These are phyloP conservation scores for Rhipidocladum racemiflorum DNA, from an alignment of 176 grass and related monocot genomes.

Conservation along the genomic window DNA sequence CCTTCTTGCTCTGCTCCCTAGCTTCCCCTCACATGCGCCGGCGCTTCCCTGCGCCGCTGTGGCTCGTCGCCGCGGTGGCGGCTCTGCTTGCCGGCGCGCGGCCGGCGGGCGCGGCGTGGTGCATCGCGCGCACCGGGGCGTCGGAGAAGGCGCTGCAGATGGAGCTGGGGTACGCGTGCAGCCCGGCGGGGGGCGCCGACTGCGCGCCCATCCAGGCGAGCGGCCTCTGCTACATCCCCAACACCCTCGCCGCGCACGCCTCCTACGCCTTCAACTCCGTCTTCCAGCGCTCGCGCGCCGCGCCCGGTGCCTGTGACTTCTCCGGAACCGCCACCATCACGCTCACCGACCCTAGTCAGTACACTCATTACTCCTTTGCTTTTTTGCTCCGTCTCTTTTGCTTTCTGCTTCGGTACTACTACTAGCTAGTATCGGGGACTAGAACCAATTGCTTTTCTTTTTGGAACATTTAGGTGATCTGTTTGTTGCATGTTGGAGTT, in stretches of 20 bases:
- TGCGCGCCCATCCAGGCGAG: constrained; percentile 56
- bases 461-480: neutral
- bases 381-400: constrained; percentile 29
- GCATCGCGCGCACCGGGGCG: constrained; percentile 57
- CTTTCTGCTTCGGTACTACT: constrained; percentile 34
- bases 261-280: constrained; percentile 82
- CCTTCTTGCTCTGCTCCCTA: too few relatives aligned
- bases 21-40: constrained; percentile 2
- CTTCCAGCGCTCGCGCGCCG: constrained; percentile 65
- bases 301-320: constrained; percentile 67
- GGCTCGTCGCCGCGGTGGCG: neutral
- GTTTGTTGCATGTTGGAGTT: too few relatives aligned
- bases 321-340: constrained; percentile 80
- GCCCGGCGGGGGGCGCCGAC: constrained; percentile 59
- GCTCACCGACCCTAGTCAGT: constrained; percentile 65
- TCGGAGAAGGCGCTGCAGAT: constrained; percentile 31
- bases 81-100: neutral
- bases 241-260: constrained; percentile 74
- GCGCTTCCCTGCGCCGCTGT: neutral
- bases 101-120: constrained; percentile 39
- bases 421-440: neutral
- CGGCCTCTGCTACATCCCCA: constrained; percentile 71
- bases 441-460: neutral
- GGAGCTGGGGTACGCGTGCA: constrained; percentile 69
- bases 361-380: constrained; percentile 26